These are phyloP conservation scores for Penicillium paxilli DNA, from an alignment of 495 filamentous ascomycete species.

Conservation along the genomic window DNA sequence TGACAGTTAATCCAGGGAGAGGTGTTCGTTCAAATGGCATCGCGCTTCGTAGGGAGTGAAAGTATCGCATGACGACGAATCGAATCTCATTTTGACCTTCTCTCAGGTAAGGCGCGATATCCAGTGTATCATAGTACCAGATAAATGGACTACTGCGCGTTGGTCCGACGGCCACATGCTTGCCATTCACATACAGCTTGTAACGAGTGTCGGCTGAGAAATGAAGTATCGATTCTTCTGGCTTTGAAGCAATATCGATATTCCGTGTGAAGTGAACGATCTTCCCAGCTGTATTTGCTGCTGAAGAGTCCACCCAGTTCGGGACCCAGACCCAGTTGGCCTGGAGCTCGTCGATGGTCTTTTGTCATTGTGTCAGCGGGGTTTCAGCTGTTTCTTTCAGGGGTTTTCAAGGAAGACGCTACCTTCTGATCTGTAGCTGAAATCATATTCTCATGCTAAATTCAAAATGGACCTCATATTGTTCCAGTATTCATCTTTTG, in stretches of 20 bases:
- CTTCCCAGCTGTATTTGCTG: constrained; percentile 27
- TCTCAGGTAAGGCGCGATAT: constrained; percentile 32
- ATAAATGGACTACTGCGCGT: constrained; percentile 32
- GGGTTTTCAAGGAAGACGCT: not conserved
- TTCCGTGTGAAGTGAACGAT: constrained; percentile 28
- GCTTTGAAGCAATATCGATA: constrained; percentile 15
- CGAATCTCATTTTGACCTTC: constrained; percentile 30
- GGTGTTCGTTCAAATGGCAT: constrained; percentile 39
- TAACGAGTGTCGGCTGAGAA: constrained; percentile 43
- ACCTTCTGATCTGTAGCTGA: not conserved
- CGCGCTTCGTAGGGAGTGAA: constrained; percentile 23
- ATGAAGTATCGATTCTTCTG: constrained; percentile 22
- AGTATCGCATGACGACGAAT: constrained; percentile 34
- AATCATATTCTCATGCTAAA: not conserved
- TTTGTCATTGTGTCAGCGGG: not conserved
- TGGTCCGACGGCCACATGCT: constrained; percentile 34
- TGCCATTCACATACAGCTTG: constrained; percentile 38
- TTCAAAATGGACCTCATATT: too few relatives aligned
- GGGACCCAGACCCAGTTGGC: constrained; percentile 39
- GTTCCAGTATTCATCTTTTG: not conserved
- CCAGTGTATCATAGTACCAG: constrained; percentile 41
- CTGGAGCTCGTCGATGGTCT: constrained; percentile 36
- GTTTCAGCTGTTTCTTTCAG: not conserved
- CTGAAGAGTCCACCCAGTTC: constrained; percentile 34
- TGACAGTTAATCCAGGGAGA: constrained; percentile 33